A percentile compares a stretch with the other conserved stretches of the same genome.
Conservation (phyloP, 177 flowering plant species). For the Vitis hybrid region DNA sequence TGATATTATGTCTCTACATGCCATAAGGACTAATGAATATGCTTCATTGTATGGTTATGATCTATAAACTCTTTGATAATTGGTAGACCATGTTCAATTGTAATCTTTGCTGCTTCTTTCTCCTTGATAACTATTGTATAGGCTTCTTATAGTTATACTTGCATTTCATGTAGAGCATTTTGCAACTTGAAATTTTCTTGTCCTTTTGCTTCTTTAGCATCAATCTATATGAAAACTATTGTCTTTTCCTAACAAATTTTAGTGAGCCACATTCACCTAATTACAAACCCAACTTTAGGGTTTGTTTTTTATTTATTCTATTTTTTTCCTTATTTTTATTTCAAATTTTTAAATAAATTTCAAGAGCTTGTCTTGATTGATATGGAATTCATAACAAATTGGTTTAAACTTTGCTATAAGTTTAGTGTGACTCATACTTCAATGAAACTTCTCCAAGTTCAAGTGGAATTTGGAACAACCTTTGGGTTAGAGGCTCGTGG, state of each 20-base stretch:
- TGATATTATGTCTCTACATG: too few species aligned
- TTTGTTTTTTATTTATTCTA: not conserved
- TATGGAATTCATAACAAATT: too few species aligned
- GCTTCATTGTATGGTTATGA: too few species aligned
- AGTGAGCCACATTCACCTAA: not conserved
- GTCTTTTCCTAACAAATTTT: too few species aligned
- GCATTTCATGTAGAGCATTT: constrained; percentile 56
- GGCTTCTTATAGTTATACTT: constrained; percentile 45
- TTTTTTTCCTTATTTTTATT: too few species aligned
- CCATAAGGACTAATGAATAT: too few species aligned
- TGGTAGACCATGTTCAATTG: constrained; percentile 79
- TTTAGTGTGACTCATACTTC: too few species aligned
- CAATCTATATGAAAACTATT: constrained; percentile 39
- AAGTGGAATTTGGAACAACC: not conserved
- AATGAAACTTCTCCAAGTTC: too few species aligned
- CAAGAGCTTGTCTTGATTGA: not conserved
- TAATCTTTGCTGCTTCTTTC: constrained; percentile 73
- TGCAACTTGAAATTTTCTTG: constrained; percentile 72
- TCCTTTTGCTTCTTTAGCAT: constrained; percentile 78
- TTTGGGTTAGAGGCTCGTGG: not conserved
- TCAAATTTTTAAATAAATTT: too few species aligned
- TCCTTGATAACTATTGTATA: constrained; percentile 55
- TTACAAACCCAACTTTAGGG: constrained; percentile 1
- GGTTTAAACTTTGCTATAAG: not conserved
- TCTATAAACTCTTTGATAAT: constrained; percentile 46